Evolutionary conservation across 768 basidiomycete species (phyloP), one percentile per base, ranked within the genome.

Genomic region (Paxillus involutus): DNA sequence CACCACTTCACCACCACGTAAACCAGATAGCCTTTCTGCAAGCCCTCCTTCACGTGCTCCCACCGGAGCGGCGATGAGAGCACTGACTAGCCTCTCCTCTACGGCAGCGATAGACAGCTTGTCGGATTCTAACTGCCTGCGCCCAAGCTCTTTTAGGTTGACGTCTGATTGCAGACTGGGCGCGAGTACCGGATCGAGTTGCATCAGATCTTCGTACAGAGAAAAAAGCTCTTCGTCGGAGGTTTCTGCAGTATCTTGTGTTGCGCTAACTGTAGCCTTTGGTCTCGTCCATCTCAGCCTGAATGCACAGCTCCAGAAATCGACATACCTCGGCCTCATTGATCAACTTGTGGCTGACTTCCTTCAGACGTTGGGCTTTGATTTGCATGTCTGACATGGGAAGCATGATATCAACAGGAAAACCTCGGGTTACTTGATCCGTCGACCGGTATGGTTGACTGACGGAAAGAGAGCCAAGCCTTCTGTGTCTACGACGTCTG

Each of bases 141-240:
- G 24, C 24, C 14, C 6, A 13, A 39, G 32, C 32, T 47, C 50
- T 19, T 49, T 19, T 42, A 53, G 39, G n/a, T 46, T 51, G 17
- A 16, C 55, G 4, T 58, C 57, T 17, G 51, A 29, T 44, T 21
- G 14, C 12, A 55, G 13, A 47, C 55, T 41, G 40, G 55, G 21
- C 35, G 66, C 39, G 32, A 45, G 35, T n/a, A 58, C 19, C 30
- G 53, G 32, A n/a, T 68, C 66, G 7, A 64, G 46, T 12, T 63
- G 52, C 33, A 80, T 65, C 4, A 81, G 52, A 46, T 78, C 75
- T 32, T 72, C 66, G 48, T 80, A 82, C 21, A 82, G 56, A 6
- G 66, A 58, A 4, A 69, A 55, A 7, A 78, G 63, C 16, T 79
- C 70, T 4, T 65, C 64, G 24, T 79, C 77, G 0, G 71, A 64